phyloP scores from a whole-genome alignment of 1,284 basidiomycete species.

The Waitea zeae region DNA sequence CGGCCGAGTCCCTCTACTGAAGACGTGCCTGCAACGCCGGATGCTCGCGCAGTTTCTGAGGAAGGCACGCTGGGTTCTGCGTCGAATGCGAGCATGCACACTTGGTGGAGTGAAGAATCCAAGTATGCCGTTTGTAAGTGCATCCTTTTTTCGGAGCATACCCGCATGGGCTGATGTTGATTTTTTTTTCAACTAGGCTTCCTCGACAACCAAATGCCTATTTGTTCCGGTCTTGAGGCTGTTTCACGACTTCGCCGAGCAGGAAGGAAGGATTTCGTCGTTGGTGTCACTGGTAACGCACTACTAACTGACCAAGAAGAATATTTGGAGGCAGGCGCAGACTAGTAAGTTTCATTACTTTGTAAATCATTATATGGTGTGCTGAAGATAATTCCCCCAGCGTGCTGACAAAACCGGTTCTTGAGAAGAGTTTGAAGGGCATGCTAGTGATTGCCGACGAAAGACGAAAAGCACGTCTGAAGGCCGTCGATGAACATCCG shows the following conservation, averaged over 20 bases:
- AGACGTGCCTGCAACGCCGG: constrained; percentile 9
- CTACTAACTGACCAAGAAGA: constrained; percentile 55
- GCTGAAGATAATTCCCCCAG: too few relatives aligned
- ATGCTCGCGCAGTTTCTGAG: not conserved
- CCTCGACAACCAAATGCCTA: constrained; percentile 80
- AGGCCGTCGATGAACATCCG: not conserved
- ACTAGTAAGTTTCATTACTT: too few relatives aligned
- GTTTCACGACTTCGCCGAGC: constrained; percentile 48
- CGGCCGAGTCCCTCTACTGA: constrained; percentile 16
- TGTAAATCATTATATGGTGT: constrained; percentile 21
- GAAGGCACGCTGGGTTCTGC: constrained; percentile 1
- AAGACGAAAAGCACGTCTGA: constrained; percentile 9
- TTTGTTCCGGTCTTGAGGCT: constrained; percentile 66
- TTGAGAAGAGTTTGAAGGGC: constrained; percentile 17
- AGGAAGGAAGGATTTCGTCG: constrained; percentile 57
- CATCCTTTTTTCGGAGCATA: too few relatives aligned
- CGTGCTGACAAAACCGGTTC: constrained; percentile 20
- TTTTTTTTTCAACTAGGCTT: too few relatives aligned
- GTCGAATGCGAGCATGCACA: constrained; percentile 20
- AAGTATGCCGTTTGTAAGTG: too few relatives aligned
- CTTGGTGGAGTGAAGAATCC: constrained; percentile 53
- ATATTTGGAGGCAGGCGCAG: constrained; percentile 62
- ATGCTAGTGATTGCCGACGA: constrained; percentile 18
- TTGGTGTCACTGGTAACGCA: constrained; percentile 65
- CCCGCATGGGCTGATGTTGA: too few relatives aligned